Conservation (phyloP, 257 asterid genomes). For the Leptodermis oblonga region DNA sequence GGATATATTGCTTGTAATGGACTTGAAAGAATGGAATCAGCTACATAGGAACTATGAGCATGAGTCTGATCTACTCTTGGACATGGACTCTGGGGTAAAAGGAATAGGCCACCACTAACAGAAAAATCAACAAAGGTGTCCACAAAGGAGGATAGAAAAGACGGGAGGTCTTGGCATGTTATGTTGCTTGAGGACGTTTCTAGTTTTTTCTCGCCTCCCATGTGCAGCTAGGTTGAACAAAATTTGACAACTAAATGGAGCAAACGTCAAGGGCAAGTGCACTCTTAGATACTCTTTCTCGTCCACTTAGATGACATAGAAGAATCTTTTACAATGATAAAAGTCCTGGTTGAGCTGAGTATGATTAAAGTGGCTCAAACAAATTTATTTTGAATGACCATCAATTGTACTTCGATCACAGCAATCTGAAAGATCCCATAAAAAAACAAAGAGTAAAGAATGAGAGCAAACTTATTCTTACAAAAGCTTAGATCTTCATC, state of each 20-base stretch:
- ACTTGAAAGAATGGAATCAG: background rate
- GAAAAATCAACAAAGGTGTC: slow-evolving; percentile 87
- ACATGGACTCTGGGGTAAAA: slow-evolving; percentile 39
- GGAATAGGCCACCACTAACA: slow-evolving; percentile 83
- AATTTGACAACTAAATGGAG: background rate
- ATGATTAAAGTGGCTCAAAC: background rate
- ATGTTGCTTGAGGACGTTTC: slow-evolving; percentile 26
- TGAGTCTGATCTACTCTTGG: background rate
- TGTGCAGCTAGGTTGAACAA: background rate
- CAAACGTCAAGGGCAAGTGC: background rate
- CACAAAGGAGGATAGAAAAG: slow-evolving; percentile 59
- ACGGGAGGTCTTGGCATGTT: slow-evolving; percentile 55
- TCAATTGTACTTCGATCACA: background rate
- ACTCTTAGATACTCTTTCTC: background rate
- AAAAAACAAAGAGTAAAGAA: background rate
- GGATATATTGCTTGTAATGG: slow-evolving; percentile 52
- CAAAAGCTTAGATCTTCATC: background rate
- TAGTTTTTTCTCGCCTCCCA: slow-evolving; percentile 5
- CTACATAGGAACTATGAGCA: background rate
- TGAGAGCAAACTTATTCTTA: background rate
- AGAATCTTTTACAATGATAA: background rate
- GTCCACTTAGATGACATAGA: background rate
- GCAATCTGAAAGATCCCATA: background rate
- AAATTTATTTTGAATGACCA: background rate
- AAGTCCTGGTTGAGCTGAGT: background rate